These are phyloP conservation scores for Forsythia viridissima DNA, from an alignment of 257 asterid species.

Conservation along the genomic window DNA sequence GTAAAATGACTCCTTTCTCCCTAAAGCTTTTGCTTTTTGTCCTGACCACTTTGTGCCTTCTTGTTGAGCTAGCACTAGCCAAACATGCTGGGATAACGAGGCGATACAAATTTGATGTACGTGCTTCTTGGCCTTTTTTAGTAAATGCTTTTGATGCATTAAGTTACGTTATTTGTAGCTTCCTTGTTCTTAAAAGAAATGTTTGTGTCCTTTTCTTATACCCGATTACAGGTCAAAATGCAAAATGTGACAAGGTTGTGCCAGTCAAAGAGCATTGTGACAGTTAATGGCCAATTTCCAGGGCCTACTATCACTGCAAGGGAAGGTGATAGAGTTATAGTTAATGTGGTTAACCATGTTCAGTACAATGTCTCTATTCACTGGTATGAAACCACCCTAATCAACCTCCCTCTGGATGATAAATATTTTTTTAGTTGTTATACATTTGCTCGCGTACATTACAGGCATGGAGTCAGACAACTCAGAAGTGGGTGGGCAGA, in stretches of 20 bases:
- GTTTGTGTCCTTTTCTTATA: background rate
- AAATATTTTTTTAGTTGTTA: background rate
- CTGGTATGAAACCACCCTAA: conserved; percentile 34
- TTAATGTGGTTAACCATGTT: conserved; percentile 61
- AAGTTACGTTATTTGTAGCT: background rate
- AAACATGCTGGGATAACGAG: conserved; percentile 44
- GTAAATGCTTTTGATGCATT: background rate
- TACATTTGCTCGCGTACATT: background rate
- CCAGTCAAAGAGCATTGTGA: conserved; percentile 57
- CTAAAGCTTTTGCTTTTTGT: conserved; percentile 13
- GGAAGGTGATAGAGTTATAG: conserved; percentile 61
- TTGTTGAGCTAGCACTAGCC: conserved; percentile 32
- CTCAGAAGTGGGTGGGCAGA: conserved; percentile 74
- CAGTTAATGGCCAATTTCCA: conserved; percentile 66
- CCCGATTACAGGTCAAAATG: conserved; percentile 45
- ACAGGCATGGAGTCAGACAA: conserved; percentile 68
- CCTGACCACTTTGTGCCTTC: conserved; percentile 27
- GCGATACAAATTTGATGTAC: conserved; percentile 57
- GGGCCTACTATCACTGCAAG: conserved; percentile 65
- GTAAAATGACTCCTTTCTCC: conserved; percentile 30
- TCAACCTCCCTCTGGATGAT: background rate
- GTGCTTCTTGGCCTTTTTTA: background rate
- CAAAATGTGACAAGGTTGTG: conserved; percentile 55
- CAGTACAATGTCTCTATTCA: conserved; percentile 57
- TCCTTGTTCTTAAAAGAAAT: background rate